Conservation (phyloP, 164 flowering plant genomes). For the Magnolia officinalis region DNA sequence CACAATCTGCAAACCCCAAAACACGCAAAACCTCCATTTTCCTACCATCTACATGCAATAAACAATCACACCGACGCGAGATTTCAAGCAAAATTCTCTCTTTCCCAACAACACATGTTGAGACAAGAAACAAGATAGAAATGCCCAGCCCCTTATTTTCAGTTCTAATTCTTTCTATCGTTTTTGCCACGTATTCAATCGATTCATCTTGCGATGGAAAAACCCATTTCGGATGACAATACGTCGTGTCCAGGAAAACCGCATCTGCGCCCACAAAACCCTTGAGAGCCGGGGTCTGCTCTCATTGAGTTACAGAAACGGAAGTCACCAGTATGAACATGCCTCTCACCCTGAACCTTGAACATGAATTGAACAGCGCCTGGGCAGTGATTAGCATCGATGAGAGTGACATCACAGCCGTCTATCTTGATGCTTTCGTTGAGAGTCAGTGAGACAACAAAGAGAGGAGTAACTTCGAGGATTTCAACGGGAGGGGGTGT, state of each 20-base stretch:
- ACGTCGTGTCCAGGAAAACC: slow-evolving; percentile 80
- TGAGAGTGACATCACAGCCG: slow-evolving; percentile 50
- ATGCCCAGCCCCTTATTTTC: slow-evolving; percentile 26
- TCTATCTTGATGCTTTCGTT: slow-evolving; percentile 43
- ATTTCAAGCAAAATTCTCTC: slow-evolving; percentile 80
- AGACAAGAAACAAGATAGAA: slow-evolving; percentile 77
- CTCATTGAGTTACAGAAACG: slow-evolving; percentile 55
- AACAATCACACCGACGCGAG: slow-evolving; percentile 46
- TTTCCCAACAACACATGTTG: slow-evolving; percentile 89
- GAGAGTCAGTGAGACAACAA: slow-evolving; percentile 42
- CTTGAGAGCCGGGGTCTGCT: slow-evolving; percentile 26
- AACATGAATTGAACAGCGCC: slow-evolving; percentile 88
- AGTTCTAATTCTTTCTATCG: slow-evolving; percentile 35
- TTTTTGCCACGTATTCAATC: slow-evolving; percentile 54
- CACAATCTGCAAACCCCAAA: slow-evolving; percentile 52
- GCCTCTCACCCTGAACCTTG: slow-evolving; percentile 42
- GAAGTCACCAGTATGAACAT: slow-evolving; percentile 90
- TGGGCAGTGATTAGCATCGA: slow-evolving; percentile 92
- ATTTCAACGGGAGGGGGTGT: slow-evolving; percentile 33
- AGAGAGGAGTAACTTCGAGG: slow-evolving; percentile 36
- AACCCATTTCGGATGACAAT: slow-evolving; percentile 74
- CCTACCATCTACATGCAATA: slow-evolving; percentile 54
- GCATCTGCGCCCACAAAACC: slow-evolving; percentile 67
- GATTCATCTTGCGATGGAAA: slow-evolving; percentile 80
- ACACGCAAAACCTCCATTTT: slow-evolving; percentile 61